These are phyloP conservation scores for Sporisorium graminicola DNA, from an alignment of 1,284 basidiomycete species.

Conservation along the genomic window DNA sequence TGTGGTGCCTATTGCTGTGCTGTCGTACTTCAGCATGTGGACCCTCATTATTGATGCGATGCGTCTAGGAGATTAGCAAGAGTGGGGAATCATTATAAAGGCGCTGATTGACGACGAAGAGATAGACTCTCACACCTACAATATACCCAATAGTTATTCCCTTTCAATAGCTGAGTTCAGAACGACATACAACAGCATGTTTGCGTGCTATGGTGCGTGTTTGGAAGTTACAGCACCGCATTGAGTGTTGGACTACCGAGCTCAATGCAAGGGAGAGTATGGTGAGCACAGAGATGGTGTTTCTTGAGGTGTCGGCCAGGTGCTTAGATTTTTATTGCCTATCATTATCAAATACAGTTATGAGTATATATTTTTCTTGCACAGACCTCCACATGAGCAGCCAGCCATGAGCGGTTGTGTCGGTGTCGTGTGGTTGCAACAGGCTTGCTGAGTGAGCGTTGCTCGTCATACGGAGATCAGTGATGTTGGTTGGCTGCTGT, in stretches of 20 bases:
- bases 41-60: slow-evolving; percentile 53
- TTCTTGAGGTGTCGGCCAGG: neutral
- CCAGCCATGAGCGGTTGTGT: too few relatives aligned
- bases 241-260: neutral
- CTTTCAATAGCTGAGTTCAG: too few relatives aligned
- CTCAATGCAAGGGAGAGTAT: neutral
- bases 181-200: too few relatives aligned
- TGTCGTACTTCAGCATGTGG: slow-evolving; percentile 66
- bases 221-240: neutral
- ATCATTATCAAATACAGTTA: too few relatives aligned
- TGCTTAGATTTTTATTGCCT: neutral
- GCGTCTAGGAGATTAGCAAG: slow-evolving; percentile 20
- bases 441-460: slow-evolving; percentile 30
- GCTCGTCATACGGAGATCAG: neutral
- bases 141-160: neutral
- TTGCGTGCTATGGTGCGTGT: too few relatives aligned
- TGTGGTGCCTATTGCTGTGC: slow-evolving; percentile 60
- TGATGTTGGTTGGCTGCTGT: neutral
- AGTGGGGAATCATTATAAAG: too few relatives aligned
- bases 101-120: too few relatives aligned
- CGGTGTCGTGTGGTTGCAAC: neutral
- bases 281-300: neutral
- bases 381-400: slow-evolving; percentile 32
- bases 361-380: slow-evolving; percentile 8
- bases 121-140: neutral